Evolutionary conservation across 116 monocot genomes (phyloP).

Genomic region (Trichopus zeylanicus): DNA sequence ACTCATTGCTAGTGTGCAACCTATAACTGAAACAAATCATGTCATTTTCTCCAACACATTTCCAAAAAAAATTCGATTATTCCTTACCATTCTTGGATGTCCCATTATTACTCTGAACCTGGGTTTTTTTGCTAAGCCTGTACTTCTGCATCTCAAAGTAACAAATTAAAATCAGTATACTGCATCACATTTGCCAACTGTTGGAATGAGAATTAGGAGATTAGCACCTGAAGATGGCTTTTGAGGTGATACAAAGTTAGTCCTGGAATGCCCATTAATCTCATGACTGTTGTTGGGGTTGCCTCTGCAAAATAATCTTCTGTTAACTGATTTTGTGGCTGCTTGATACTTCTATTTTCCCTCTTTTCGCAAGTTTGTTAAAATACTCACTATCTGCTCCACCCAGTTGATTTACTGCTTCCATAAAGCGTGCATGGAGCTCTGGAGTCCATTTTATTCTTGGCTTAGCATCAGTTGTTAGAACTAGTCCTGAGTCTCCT

Average conservation of each 20-base stretch:
- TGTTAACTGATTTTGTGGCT: background rate
- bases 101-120: slow-evolving; percentile 36
- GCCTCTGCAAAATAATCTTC: slow-evolving; percentile 54
- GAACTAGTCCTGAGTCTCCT: slow-evolving; percentile 61
- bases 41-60: no score
- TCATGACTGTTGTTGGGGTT: slow-evolving; percentile 92
- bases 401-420: slow-evolving; percentile 86
- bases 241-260: slow-evolving; percentile 93
- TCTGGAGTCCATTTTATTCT: slow-evolving; percentile 92
- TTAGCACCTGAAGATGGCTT: slow-evolving; percentile 87
- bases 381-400: slow-evolving; percentile 89
- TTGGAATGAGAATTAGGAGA: slow-evolving; percentile 1
- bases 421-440: slow-evolving; percentile 76
- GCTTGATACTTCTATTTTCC: background rate
- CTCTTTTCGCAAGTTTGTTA: background rate
- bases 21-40: slow-evolving; percentile 18
- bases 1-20: slow-evolving; percentile 21
- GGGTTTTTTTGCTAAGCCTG: slow-evolving; percentile 79
- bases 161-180: no score
- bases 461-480: slow-evolving; percentile 96
- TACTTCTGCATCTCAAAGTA: slow-evolving; percentile 49
- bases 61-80: no score
- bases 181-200: background rate
- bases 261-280: slow-evolving; percentile 91
- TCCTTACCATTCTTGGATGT: slow-evolving; percentile 52